Evolutionary conservation across 2,329 filamentous ascomycete species (phyloP).

Genomic region (Diaporthe velutina): DNA sequence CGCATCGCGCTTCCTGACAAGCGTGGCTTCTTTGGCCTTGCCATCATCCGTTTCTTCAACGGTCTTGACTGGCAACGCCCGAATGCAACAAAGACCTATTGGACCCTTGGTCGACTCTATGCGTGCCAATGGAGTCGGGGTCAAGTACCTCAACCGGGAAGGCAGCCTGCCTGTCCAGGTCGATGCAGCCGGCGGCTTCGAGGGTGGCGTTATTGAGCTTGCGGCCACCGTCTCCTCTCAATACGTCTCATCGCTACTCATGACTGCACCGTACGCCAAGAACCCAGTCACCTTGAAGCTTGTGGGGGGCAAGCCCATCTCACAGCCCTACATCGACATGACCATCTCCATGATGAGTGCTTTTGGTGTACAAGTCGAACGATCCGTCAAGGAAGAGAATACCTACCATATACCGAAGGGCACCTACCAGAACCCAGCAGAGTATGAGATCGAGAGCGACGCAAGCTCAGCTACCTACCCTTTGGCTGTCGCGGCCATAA

Average conservation of each 20-base stretch:
- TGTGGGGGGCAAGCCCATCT: constrained; percentile 97
- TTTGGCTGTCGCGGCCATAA: constrained; percentile 92
- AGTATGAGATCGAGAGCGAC: constrained; percentile 96
- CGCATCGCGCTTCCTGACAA: constrained; percentile 94
- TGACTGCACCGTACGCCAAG: constrained; percentile 98
- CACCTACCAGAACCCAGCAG: constrained; percentile 83
- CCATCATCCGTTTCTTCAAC: constrained; percentile 76
- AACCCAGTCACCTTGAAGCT: constrained; percentile 90
- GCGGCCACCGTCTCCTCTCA: constrained; percentile 98
- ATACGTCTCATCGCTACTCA: constrained; percentile 95
- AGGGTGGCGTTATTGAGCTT: constrained; percentile 89
- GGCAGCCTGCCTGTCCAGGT: constrained; percentile 88
- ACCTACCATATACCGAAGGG: constrained; percentile 95
- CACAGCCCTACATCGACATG: constrained; percentile 98
- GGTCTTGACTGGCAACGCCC: constrained; percentile 89
- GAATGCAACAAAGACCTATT: constrained; percentile 97
- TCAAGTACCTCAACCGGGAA: constrained; percentile 87
- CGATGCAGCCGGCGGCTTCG: constrained; percentile 84
- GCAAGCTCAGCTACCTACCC: constrained; percentile 98
- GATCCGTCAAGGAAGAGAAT: constrained; percentile 82
- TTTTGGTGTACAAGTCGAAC: constrained; percentile 86
- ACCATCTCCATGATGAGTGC: constrained; percentile 97
- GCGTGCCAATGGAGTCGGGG: constrained; percentile 84
- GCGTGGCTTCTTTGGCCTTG: constrained; percentile 86
- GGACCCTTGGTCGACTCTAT: constrained; percentile 93